Conservation (phyloP, 352 stramenopile genomes). For the Phytopythium litorale region DNA sequence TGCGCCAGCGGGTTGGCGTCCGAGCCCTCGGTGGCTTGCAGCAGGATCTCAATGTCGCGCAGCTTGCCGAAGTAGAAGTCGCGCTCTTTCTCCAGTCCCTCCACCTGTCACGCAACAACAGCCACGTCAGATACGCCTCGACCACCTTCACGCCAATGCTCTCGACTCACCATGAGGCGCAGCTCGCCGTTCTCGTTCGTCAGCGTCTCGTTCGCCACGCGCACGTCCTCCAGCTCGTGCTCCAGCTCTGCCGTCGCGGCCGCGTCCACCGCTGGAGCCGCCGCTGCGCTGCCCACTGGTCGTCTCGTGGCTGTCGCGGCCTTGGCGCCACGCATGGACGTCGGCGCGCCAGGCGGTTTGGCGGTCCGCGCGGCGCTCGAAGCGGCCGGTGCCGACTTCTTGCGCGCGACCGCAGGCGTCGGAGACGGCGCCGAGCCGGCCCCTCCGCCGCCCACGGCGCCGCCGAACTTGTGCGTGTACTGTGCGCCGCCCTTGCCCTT, state of each 20-base stretch:
- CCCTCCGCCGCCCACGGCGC: conserved; percentile 7
- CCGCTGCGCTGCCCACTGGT: conserved; percentile 21
- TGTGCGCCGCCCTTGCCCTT: conserved; percentile 93
- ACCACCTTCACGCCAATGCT: conserved; percentile 5
- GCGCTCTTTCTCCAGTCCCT: conserved; percentile 91
- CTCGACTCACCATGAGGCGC: conserved; percentile 43
- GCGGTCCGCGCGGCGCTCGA: conserved; percentile 22
- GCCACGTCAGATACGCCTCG: too few relatives aligned
- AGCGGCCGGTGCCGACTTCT: conserved; percentile 29
- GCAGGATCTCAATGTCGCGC: conserved; percentile 95
- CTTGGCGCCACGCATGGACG: conserved; percentile 11
- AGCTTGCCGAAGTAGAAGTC: conserved; percentile 99
- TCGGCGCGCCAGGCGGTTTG: conserved; percentile 46
- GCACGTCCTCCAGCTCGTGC: conserved; percentile 76
- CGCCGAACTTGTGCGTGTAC: conserved; percentile 72
- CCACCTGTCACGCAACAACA: conserved; percentile 41
- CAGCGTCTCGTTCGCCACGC: conserved; percentile 56
- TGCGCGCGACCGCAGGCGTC: conserved; percentile 10
- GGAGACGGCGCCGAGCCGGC: conserved; percentile 21
- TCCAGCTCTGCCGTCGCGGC: conserved; percentile 45
- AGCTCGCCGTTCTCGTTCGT: conserved; percentile 79
- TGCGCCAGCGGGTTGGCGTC: conserved; percentile 53
- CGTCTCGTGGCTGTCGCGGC: conserved; percentile 27
- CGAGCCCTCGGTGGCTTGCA: conserved; percentile 70
- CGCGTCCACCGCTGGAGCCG: conserved; percentile 15